Evolutionary conservation across 148 eudicot genomes (phyloP).

Genomic region (Dianthus caryophyllus): DNA sequence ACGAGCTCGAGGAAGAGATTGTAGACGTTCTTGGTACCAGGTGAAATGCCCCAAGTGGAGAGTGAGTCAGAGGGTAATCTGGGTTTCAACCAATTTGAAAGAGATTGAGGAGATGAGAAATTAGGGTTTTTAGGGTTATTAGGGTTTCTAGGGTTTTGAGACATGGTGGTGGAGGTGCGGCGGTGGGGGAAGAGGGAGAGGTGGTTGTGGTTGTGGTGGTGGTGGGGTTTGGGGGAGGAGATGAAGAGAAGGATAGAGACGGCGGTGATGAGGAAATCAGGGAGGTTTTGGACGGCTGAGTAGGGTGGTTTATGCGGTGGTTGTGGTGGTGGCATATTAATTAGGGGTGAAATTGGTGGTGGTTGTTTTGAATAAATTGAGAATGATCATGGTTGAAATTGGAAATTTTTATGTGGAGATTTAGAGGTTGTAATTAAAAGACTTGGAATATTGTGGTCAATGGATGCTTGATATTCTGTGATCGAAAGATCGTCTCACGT

Average conservation of each 20-base stretch:
- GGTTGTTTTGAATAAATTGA: too few species aligned
- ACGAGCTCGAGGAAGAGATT: slow-evolving; percentile 83
- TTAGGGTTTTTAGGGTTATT: slow-evolving; percentile 23
- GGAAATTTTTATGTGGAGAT: too few species aligned
- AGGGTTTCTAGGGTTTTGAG: slow-evolving; percentile 25
- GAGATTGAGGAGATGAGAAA: slow-evolving; percentile 35
- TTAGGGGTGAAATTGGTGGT: slow-evolving; percentile 17
- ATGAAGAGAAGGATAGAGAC: slow-evolving; percentile 63
- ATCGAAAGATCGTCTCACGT: too few species aligned
- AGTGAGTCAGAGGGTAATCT: slow-evolving; percentile 65
- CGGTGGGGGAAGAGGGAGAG: slow-evolving; percentile 10
- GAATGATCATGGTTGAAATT: too few species aligned
- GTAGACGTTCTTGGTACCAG: slow-evolving; percentile 88
- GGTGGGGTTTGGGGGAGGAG: slow-evolving; percentile 52
- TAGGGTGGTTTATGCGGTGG: slow-evolving; percentile 28
- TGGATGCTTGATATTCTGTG: too few species aligned
- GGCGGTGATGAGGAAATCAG: slow-evolving; percentile 66
- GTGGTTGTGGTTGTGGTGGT: too few species aligned
- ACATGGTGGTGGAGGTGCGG: slow-evolving; percentile 15
- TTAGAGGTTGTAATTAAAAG: too few species aligned
- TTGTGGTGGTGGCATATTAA: slow-evolving; percentile 30
- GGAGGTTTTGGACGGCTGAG: slow-evolving; percentile 26
- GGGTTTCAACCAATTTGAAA: slow-evolving; percentile 77
- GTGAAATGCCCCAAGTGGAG: slow-evolving; percentile 78
- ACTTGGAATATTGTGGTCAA: too few species aligned